These are phyloP conservation scores for Cavenderia fasciculata DNA, from an alignment of 78 protist genomes.

Conservation along the genomic window DNA sequence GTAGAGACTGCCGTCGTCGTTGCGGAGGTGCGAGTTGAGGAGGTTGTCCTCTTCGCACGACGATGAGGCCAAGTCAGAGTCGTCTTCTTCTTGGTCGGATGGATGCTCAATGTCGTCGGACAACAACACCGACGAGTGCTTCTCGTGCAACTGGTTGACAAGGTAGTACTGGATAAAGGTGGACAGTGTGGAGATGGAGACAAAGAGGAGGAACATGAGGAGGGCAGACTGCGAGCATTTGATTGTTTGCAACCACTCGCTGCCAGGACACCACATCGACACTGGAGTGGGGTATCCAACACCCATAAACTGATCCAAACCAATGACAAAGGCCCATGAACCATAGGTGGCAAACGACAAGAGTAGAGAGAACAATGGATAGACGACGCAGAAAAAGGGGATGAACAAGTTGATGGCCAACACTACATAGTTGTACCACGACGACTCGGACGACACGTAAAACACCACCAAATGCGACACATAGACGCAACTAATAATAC, in stretches of 20 bases:
- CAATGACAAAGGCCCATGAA: conserved; percentile 19
- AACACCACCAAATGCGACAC: conserved; percentile 3
- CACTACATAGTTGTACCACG: not conserved
- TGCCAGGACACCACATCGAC: not conserved
- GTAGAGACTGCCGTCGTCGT: too few species aligned
- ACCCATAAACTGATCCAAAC: conserved; percentile 34
- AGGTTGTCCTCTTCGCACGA: not conserved
- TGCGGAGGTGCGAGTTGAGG: not conserved
- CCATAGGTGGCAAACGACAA: conserved; percentile 41
- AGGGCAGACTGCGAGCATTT: not conserved
- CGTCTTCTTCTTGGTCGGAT: too few species aligned
- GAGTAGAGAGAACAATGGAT: conserved; percentile 25
- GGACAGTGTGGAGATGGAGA: not conserved
- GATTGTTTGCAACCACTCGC: not conserved
- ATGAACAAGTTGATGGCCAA: not conserved
- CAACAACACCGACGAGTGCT: not conserved
- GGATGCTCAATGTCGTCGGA: not conserved
- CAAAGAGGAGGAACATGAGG: not conserved
- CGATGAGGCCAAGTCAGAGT: too few species aligned
- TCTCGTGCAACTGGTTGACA: not conserved
- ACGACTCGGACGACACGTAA: not conserved
- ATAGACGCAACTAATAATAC: not conserved
- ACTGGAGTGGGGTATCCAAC: conserved; percentile 55
- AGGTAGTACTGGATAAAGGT: not conserved
- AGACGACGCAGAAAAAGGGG: conserved; percentile 2